Evolutionary conservation across 1,139 yeast genomes (phyloP), one percentile per base, ranked within the genome.

Genomic region (Kurtzmaniella quercitrusa): DNA sequence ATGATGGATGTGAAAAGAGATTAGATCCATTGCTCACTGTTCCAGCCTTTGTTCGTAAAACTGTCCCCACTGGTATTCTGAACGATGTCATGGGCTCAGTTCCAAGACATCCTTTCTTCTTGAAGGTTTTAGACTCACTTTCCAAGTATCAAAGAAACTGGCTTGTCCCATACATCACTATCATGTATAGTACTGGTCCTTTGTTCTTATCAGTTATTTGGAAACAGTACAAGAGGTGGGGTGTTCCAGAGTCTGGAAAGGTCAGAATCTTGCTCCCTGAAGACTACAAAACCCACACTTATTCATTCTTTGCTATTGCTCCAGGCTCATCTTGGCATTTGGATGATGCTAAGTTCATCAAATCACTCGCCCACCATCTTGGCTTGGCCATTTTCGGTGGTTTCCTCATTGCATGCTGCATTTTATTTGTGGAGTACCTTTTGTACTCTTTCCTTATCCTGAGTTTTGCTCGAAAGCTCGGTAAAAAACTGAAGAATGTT

Each of bases 171-270:
- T 89, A 89, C 64, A 71, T 89, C 47, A 89, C 97, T 33, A 88
- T 89, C 60, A 89, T 89, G 96, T 86, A 80, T 57, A 82, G 95
- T 14, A 91, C 98, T 1, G 98, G 98, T 3, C 97, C 98, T 0
- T 66, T 89, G 47, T 88, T 88, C 58, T 71, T 89, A 38, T 84
- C 94, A 12, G 91, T 88, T 38, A 74, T 89, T 52, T 86, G 95
- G 93, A 84, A 87, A 61, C 88, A 84, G 54, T 89, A 86, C 64
- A 84, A 83, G 62, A 74, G 95, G 51, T 84, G 88, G 86, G 82
- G 83, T 4, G 76, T 80, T 17, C 80, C 86, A 1, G 81, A 76
- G 42, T 74, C 78, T 8, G 85, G 78, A 3, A 74, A 69, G 36
- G 82, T 86, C n/a, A 67, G 84, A 46, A 77, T 87, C 40, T 65